Conservation (phyloP, 495 filamentous ascomycete genomes). For the Aspergillus nanangensis region DNA sequence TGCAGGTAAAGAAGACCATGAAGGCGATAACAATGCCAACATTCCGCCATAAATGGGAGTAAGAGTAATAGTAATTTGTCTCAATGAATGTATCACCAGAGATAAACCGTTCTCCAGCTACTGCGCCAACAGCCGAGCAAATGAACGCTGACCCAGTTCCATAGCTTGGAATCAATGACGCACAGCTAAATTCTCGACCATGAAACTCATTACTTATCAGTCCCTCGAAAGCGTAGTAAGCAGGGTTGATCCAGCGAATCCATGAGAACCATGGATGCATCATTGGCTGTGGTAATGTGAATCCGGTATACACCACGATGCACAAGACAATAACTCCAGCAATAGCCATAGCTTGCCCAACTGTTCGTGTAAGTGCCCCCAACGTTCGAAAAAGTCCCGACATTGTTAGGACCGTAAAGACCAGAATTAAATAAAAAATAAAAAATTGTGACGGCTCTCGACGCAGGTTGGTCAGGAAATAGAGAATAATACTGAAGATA, state of each 20-base stretch:
- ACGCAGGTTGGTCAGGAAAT: conserved; percentile 49
- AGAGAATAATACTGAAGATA: conserved; percentile 48
- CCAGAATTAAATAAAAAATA: conserved; percentile 48
- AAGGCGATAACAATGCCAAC: conserved; percentile 59
- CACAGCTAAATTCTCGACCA: conserved; percentile 40
- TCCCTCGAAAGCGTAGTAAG: conserved; percentile 35
- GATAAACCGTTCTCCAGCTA: conserved; percentile 42
- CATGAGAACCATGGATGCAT: conserved; percentile 45
- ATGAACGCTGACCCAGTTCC: conserved; percentile 35
- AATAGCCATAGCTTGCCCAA: conserved; percentile 38
- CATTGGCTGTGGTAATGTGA: conserved; percentile 31
- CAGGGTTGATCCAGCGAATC: conserved; percentile 39
- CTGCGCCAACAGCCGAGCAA: conserved; percentile 48
- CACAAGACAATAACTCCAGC: conserved; percentile 37
- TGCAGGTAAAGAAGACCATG: conserved; percentile 47
- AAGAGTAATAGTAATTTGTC: conserved; percentile 47
- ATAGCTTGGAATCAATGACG: conserved; percentile 35
- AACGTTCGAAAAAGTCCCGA: conserved; percentile 39
- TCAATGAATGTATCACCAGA: conserved; percentile 47
- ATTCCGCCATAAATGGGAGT: conserved; percentile 59
- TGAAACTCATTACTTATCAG: conserved; percentile 54
- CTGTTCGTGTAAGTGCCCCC: conserved; percentile 31
- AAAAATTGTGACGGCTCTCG: conserved; percentile 50
- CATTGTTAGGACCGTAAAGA: conserved; percentile 48
- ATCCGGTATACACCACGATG: conserved; percentile 41